phyloP scores from a whole-genome alignment of 768 basidiomycete species.

The Lentinula edodes region DNA sequence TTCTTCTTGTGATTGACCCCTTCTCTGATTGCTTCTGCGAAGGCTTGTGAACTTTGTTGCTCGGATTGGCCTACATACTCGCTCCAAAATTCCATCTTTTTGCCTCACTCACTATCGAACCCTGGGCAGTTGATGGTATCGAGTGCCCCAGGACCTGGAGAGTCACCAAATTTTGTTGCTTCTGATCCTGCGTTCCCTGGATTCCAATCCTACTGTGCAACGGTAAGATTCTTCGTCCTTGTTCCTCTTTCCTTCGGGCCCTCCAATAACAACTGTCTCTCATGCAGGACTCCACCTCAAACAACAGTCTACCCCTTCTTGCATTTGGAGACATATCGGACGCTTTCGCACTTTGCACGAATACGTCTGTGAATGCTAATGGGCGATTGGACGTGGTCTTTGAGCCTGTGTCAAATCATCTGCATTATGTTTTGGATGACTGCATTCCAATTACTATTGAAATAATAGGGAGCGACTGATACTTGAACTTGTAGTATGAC shows the following conservation, averaged over 20 bases:
- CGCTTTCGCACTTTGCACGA: constrained; percentile 37
- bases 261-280: not conserved
- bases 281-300: constrained; percentile 20
- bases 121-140: constrained; percentile 34
- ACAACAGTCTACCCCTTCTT: constrained; percentile 26
- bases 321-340: constrained; percentile 34
- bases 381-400: constrained; percentile 36
- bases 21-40: not conserved
- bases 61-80: constrained; percentile 36
- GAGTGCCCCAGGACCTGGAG: constrained; percentile 29
- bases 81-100: constrained; percentile 33
- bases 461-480: not conserved
- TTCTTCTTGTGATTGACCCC: not conserved
- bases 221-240: constrained; percentile 18
- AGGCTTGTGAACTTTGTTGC: constrained; percentile 38
- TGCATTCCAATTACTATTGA: constrained; percentile 32
- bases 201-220: constrained; percentile 33
- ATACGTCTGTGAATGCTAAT: constrained; percentile 35
- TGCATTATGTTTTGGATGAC: constrained; percentile 30
- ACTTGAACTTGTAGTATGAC: too few species aligned
- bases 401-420: constrained; percentile 36
- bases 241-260: not conserved
- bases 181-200: constrained; percentile 39
- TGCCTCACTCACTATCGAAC: constrained; percentile 31
- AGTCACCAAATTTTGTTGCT: constrained; percentile 39